These are phyloP conservation scores for Talaromyces sp. DNA, from an alignment of 2,329 filamentous ascomycete genomes.

Conservation along the genomic window DNA sequence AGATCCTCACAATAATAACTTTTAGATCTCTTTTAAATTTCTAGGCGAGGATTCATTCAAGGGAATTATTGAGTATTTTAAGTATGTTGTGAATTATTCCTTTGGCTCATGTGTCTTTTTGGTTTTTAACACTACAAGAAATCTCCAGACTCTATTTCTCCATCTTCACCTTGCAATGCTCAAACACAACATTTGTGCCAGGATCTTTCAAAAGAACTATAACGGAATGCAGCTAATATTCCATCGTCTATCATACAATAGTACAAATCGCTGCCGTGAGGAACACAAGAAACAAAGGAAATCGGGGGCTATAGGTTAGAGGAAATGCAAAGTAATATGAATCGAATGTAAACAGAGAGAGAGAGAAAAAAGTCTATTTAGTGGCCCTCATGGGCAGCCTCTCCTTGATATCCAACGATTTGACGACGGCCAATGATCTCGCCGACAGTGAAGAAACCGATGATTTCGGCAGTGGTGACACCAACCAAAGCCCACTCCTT, in stretches of 20 bases:
- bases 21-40: background rate
- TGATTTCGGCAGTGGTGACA: slow-evolving; percentile 76
- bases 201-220: slow-evolving; percentile 2
- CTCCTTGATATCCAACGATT: slow-evolving; percentile 85
- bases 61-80: background rate
- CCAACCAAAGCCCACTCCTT: slow-evolving; percentile 68
- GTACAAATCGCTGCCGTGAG: slow-evolving; percentile 28
- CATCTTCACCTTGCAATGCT: background rate
- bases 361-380: slow-evolving; percentile 22
- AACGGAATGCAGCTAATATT: slow-evolving; percentile 40
- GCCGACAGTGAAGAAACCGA: slow-evolving; percentile 97
- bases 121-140: background rate
- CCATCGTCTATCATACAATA: slow-evolving; percentile 47
- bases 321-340: slow-evolving; percentile 1
- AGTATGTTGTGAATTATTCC: background rate
- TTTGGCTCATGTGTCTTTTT: background rate
- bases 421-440: slow-evolving; percentile 97
- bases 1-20: background rate
- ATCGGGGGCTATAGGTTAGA: slow-evolving; percentile 17
- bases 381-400: slow-evolving; percentile 46
- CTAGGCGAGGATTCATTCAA: background rate
- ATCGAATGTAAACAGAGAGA: background rate
- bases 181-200: background rate
- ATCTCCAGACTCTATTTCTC: background rate
- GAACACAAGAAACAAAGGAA: slow-evolving; percentile 25